phyloP scores from a whole-genome alignment of 176 grass and related monocot genomes.

The Carex littledalei region DNA sequence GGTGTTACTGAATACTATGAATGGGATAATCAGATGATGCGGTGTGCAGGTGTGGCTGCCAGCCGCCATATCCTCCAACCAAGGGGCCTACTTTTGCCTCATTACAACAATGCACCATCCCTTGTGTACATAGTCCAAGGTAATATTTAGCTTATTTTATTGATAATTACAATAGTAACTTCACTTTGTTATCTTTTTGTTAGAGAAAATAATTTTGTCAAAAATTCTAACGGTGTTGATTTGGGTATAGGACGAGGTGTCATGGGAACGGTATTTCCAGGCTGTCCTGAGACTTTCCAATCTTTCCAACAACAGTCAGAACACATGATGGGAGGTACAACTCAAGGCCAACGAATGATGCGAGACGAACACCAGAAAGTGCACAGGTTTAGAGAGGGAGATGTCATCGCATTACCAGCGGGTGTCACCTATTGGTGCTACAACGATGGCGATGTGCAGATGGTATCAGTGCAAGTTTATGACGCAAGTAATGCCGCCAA shows the following conservation, averaged over 20 bases:
- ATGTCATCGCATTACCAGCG: constrained; percentile 10
- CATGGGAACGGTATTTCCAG: constrained; percentile 20
- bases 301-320: constrained; percentile 18
- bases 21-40: too few species aligned
- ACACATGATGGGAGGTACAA: not conserved
- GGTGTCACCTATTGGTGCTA: constrained; percentile 22
- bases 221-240: not conserved
- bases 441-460: constrained; percentile 6
- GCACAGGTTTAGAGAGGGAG: constrained; percentile 13
- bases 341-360: constrained; percentile 18
- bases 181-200: too few species aligned
- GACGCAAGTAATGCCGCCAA: constrained; percentile 1
- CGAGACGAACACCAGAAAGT: constrained; percentile 12
- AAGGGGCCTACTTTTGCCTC: too few species aligned
- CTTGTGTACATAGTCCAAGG: too few species aligned
- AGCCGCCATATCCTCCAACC: too few species aligned
- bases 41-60: too few species aligned
- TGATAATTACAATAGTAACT: too few species aligned
- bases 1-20: too few species aligned
- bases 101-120: too few species aligned
- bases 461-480: not conserved
- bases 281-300: constrained; percentile 34
- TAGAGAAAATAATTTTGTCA: too few species aligned
- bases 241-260: constrained; percentile 30
- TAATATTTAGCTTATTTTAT: too few species aligned